Conservation (phyloP, 306 rosid species). For the Trifolium subterraneum region DNA sequence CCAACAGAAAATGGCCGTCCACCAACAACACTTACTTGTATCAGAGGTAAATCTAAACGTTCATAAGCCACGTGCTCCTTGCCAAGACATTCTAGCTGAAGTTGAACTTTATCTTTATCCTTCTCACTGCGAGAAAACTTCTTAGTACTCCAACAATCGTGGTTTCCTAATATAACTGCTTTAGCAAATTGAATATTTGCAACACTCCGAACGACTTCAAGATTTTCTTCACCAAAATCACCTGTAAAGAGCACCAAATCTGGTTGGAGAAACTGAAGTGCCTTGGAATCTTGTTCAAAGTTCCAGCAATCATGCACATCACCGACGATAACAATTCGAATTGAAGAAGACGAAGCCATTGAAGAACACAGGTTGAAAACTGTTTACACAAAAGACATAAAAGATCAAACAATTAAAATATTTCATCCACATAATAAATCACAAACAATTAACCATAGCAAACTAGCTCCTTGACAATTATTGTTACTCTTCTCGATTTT, state of each 20-base stretch:
- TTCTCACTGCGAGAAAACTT: constrained; percentile 39
- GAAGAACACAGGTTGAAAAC: constrained; percentile 43
- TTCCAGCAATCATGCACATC: constrained; percentile 86
- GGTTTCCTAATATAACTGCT: constrained; percentile 38
- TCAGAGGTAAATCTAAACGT: constrained; percentile 69
- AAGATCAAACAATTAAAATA: constrained; percentile 5
- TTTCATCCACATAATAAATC: constrained; percentile 14
- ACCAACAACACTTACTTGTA: constrained; percentile 81
- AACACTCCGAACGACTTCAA: constrained; percentile 76
- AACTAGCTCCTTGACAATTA: constrained; percentile 31
- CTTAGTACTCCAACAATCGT: no score
- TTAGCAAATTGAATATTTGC: constrained; percentile 72
- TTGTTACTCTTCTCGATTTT: no score
- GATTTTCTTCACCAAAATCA: constrained; percentile 95
- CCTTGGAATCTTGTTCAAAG: constrained; percentile 76
- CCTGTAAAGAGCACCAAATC: constrained; percentile 99
- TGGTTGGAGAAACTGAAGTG: constrained; percentile 79
- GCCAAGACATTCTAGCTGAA: constrained; percentile 93
- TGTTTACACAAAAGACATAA: constrained; percentile 35
- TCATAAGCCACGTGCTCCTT: constrained; percentile 77
- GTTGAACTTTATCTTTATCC: constrained; percentile 83
- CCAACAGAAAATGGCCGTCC: constrained; percentile 92
- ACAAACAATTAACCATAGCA: constrained; percentile 7
- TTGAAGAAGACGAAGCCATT: constrained; percentile 67
- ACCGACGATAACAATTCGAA: constrained; percentile 81